Evolutionary conservation across 345 rosid species (phyloP), one percentile per base, ranked within the genome.

Genomic region (Salix viminalis): DNA sequence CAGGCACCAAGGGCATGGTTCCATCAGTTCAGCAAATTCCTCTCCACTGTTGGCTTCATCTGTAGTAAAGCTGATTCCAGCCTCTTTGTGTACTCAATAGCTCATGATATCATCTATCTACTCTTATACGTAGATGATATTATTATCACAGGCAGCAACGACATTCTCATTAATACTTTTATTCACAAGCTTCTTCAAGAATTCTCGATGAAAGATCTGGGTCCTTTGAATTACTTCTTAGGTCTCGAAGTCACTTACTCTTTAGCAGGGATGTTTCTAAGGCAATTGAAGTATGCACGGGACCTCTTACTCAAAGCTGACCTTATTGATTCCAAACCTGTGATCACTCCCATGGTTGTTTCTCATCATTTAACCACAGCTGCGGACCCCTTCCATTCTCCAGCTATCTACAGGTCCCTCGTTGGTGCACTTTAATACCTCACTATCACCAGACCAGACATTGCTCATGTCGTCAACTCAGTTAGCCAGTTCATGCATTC

Each of bases 61-160:
- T 50, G n/a, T 0, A 50, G 56, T 1, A 50, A 16, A 16, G 5
- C 1, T 1, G 42, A 65, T 28, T 16, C 15, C 0, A 24, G 19
- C 2, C 7, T 67, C 0, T 34, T 67, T 16, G 6, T 37, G 0
- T 5, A 32, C 3, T 23, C 42, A 7, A 0, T 2, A 36, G 0
- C 11, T 0, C 0, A 7, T 6, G 23, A 0, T 0, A 32, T n/a
- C 0, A 15, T 67, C 3, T 67, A 32, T 36, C 2, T 67, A 5
- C 26, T 67, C 3, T 4, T 67, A 9, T 67, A 67, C 0, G 26
- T 67, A 0, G 26, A 67, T 34, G 70, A 67, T 37, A 67, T 37
- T 18, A 5, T 67, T 0, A 6, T 67, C 0, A 32, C 5, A 0
- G 21, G 23, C n/a, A 28, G 8, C 44, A 34, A 36, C 3, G 19